Evolutionary conservation across 768 basidiomycete species (phyloP).

Genomic region (Cyathus striatus): DNA sequence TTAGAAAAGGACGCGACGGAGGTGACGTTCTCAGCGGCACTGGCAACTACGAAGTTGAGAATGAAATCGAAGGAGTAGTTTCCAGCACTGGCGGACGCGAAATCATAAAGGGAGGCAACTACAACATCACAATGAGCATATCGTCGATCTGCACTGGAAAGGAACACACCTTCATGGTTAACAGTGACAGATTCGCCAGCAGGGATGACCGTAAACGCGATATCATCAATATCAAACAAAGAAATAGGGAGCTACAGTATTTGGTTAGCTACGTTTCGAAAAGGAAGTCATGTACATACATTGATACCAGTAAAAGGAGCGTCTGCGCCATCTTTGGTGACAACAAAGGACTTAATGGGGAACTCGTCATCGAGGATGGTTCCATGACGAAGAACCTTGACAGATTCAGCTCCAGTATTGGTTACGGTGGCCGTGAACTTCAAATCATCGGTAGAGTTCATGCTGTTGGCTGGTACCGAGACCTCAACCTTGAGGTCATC

Average conservation of each 20-base stretch:
- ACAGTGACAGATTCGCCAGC: constrained; percentile 35
- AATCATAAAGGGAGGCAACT: constrained; percentile 40
- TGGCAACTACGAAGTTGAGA: constrained; percentile 28
- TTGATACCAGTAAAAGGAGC: constrained; percentile 40
- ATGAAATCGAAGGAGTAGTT: constrained; percentile 33
- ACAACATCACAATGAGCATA: too few relatives aligned
- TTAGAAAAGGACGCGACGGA: constrained; percentile 16
- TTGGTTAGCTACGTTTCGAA: neutral
- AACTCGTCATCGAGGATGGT: constrained; percentile 37
- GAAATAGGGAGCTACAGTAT: constrained; percentile 26
- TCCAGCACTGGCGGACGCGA: constrained; percentile 32
- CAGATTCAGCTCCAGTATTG: constrained; percentile 31
- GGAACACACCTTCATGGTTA: constrained; percentile 28
- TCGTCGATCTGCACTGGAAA: too few relatives aligned
- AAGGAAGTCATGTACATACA: constrained; percentile 15
- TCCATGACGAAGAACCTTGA: constrained; percentile 41
- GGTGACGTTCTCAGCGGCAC: constrained; percentile 9
- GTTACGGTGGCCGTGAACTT: constrained; percentile 35
- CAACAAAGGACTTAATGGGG: constrained; percentile 38
- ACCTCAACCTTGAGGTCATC: constrained; percentile 25
- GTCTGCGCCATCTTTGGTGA: constrained; percentile 32
- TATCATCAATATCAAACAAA: constrained; percentile 29
- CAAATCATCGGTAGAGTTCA: constrained; percentile 32
- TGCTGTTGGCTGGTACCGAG: constrained; percentile 17
- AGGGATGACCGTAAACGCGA: constrained; percentile 30